Evolutionary conservation across 1,284 basidiomycete genomes (phyloP).

Genomic region (Puccinia triticina): DNA sequence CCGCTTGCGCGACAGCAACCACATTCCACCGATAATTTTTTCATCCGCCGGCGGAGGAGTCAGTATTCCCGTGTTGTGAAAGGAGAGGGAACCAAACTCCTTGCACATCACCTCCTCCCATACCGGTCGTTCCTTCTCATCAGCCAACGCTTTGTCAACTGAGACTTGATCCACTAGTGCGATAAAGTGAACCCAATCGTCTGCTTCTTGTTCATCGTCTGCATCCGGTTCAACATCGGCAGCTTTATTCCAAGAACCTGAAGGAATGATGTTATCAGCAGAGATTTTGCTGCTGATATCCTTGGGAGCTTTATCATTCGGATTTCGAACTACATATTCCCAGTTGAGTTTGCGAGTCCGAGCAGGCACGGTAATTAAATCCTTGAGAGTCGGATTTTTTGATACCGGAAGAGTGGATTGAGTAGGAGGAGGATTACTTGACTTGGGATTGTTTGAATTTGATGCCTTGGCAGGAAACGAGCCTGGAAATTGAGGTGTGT

Average conservation of each 20-base stretch:
- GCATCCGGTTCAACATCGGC: background rate
- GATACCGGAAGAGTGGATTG: no score
- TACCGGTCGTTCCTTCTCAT: background rate
- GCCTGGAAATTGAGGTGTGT: no score
- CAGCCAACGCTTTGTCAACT: background rate
- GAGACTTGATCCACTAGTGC: background rate
- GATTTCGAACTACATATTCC: background rate
- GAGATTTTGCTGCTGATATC: background rate
- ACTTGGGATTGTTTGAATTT: no score
- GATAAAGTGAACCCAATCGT: background rate
- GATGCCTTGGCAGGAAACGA: no score
- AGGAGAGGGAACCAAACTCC: background rate
- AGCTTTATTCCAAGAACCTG: no score
- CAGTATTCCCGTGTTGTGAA: background rate
- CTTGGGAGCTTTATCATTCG: background rate
- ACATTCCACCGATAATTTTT: constrained; percentile 42
- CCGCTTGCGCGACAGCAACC: background rate
- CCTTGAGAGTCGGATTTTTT: no score
- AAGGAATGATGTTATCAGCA: background rate
- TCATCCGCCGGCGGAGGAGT: background rate
- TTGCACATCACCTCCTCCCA: constrained; percentile 11
- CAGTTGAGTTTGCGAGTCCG: background rate
- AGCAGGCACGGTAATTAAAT: no score
- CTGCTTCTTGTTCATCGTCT: background rate
- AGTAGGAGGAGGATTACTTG: no score